Percentiles rank a stretch among this genome's conserved stretches.
Evolutionary conservation across 768 basidiomycete species (phyloP).

Genomic region (Mycena belliarum): DNA sequence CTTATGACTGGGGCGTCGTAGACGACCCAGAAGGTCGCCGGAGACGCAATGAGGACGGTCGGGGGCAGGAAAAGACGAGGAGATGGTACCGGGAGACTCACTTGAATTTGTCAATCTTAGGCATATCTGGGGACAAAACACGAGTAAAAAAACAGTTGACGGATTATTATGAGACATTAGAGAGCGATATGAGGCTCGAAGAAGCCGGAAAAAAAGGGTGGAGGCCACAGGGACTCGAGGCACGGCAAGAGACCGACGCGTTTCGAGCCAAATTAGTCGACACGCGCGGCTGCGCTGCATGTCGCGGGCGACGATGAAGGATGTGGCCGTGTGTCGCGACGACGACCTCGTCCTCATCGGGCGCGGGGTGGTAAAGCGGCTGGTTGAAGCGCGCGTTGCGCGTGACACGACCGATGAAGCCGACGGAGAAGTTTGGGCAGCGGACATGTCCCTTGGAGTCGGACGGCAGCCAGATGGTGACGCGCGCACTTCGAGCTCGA

Average conservation of each 20-base stretch:
- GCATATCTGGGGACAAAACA: constrained; percentile 51
- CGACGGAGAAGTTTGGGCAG: constrained; percentile 63
- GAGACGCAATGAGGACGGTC: background rate
- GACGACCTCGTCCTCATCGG: constrained; percentile 61
- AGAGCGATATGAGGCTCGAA: constrained; percentile 19
- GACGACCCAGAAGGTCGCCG: constrained; percentile 2
- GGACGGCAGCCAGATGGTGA: constrained; percentile 77
- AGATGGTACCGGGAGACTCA: constrained; percentile 32
- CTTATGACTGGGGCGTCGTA: background rate
- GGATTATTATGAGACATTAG: constrained; percentile 25
- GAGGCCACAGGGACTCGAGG: constrained; percentile 25
- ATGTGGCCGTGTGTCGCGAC: constrained; percentile 62
- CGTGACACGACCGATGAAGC: constrained; percentile 71
- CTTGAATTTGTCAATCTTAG: constrained; percentile 61
- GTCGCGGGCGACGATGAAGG: constrained; percentile 29
- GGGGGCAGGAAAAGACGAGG: constrained; percentile 13
- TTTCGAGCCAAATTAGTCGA: constrained; percentile 38
- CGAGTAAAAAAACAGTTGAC: too few relatives aligned
- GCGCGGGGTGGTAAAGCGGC: constrained; percentile 30
- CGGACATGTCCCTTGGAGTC: constrained; percentile 74
- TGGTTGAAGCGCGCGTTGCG: constrained; percentile 52
- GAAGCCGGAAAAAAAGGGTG: constrained; percentile 14
- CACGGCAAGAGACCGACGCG: constrained; percentile 35
- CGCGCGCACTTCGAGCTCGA: constrained; percentile 66
- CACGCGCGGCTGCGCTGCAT: constrained; percentile 19